Evolutionary conservation across 331 rosid species (phyloP).

Genomic region (Ulmus americana): DNA sequence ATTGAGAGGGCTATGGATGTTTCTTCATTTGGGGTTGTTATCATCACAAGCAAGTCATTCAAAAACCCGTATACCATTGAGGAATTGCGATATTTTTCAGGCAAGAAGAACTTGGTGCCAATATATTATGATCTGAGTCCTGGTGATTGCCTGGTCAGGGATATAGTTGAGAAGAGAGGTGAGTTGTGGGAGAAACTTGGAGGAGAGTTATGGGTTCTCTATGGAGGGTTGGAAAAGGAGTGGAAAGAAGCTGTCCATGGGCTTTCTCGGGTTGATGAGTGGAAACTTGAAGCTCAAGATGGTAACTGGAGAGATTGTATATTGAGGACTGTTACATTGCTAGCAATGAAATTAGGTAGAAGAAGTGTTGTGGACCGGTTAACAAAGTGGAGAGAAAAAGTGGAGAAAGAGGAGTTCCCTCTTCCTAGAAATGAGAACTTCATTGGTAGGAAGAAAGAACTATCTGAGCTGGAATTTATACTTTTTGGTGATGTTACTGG

Average conservation of each 20-base stretch:
- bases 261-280: conserved; percentile 65
- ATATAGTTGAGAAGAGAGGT: conserved; percentile 83
- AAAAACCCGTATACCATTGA: conserved; percentile 70
- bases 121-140: conserved; percentile 74
- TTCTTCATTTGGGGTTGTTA: conserved; percentile 70
- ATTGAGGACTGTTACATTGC: conserved; percentile 48
- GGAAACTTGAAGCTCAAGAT: conserved; percentile 80
- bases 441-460: conserved; percentile 73
- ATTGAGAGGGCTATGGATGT: conserved; percentile 81
- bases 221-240: conserved; percentile 77
- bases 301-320: conserved; percentile 92
- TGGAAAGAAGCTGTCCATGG: conserved; percentile 78
- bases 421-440: conserved; percentile 60
- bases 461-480: conserved; percentile 70
- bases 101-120: conserved; percentile 79
- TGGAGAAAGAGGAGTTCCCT: conserved; percentile 79
- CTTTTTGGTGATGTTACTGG: conserved; percentile 71
- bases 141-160: conserved; percentile 75
- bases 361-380: conserved; percentile 71
- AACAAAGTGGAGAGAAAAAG: conserved; percentile 68
- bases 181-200: conserved; percentile 85
- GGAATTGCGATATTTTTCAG: conserved; percentile 61
- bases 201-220: conserved; percentile 68
- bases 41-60: conserved; percentile 74
- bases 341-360: conserved; percentile 69